Evolutionary conservation across 495 filamentous ascomycete species (phyloP).

Genomic region (Lasiosphaeris hirsuta): DNA sequence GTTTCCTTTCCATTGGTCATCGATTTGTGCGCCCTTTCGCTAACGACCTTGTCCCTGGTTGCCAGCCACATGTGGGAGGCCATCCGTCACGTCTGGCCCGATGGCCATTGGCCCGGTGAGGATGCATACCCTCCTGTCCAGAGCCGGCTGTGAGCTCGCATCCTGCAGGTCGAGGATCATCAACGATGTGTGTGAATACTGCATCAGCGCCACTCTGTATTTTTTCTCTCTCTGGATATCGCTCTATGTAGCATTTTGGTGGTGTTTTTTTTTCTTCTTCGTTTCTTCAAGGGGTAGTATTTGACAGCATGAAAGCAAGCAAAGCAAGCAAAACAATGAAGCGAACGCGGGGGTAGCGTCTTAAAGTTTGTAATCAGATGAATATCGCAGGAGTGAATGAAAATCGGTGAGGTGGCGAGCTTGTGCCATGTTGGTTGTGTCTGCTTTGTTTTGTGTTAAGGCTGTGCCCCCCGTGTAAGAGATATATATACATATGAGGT

Average conservation of each 20-base stretch:
- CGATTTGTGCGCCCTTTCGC: background rate
- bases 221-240: background rate
- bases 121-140: slow-evolving; percentile 42
- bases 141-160: slow-evolving; percentile 30
- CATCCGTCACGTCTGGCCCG: slow-evolving; percentile 78
- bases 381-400: background rate
- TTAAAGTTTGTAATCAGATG: background rate
- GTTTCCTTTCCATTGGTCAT: background rate
- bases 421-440: background rate
- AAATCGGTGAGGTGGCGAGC: background rate
- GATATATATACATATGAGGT: too few species aligned
- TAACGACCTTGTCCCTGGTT: background rate
- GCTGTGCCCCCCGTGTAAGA: too few species aligned
- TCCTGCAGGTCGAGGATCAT: background rate
- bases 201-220: background rate
- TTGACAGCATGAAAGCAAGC: background rate
- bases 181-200: background rate
- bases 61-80: slow-evolving; percentile 84
- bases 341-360: background rate
- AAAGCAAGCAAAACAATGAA: background rate
- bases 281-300: background rate
- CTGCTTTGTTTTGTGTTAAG: too few species aligned
- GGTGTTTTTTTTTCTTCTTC: background rate
- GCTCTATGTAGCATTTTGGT: background rate
- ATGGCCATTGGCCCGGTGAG: slow-evolving; percentile 73